Evolutionary conservation across 176 grass and related monocot species (phyloP), one percentile per base, ranked within the genome.

Genomic region (Triticum dicoccoides): DNA sequence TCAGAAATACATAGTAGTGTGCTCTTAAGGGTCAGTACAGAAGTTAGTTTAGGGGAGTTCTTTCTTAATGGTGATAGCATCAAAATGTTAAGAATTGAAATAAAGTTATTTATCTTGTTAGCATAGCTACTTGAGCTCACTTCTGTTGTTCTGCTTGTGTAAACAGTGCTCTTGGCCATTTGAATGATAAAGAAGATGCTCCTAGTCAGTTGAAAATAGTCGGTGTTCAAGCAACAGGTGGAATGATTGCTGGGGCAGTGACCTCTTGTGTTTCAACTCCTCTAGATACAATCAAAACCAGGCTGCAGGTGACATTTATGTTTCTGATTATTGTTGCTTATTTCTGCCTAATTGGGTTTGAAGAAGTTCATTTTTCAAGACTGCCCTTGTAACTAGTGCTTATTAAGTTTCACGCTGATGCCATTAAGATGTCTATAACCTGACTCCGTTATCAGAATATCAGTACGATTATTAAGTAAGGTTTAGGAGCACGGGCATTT

Each of bases 261-360:
- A 93, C 97, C 65, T 96, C 94, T 91, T 99, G 87, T 87, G 91
- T 96, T 83, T 93, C 97, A 64, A 99, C 94, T 73, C 97, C 97
- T 25, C 87, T 99, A 72, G 94, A 99, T 90, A 99, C 97, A 65
- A 96, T 99, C 78, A 99, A 99, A 88, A 99, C 97, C 15, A 89
- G 94, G 78, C 77, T 96, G 80, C 94, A 99, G 94, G 94, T 96
- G 64, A 61, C 66, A 17, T 74, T 81, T 85, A 21, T 21, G 35
- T 80, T 59, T 93, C 29, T 83, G 14, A 54, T 89, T 73, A 39
- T 73, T 75, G 35, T 69, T 25, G 10, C 17, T 78, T 86, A 63
- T 68, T 77, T 47, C 56, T 61, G 65, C 73, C 47, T 82, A 34
- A 87, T 38, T 69, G 63, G 69, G 61, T 24, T 66, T 73, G 61